phyloP scores from a whole-genome alignment of 192 early-diverging fungal genomes.

The Bifiguratus adelaidae region DNA sequence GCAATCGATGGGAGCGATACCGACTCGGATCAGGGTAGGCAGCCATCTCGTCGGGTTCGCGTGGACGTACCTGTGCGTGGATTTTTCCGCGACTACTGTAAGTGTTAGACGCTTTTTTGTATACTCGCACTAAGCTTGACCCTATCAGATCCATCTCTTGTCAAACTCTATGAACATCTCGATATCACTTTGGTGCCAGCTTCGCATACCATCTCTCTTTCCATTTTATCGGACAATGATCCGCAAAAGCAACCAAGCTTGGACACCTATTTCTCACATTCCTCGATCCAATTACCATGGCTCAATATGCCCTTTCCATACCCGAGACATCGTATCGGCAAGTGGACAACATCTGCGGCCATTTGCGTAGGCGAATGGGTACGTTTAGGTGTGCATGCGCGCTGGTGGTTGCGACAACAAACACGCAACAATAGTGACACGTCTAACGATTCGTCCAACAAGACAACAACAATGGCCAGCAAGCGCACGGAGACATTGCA shows the following conservation, averaged over 20 bases:
- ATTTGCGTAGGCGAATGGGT: neutral
- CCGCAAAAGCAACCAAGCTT: neutral
- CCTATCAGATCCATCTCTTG: neutral
- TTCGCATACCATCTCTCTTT: neutral
- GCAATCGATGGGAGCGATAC: neutral
- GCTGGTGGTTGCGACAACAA: no score
- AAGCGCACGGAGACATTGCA: no score
- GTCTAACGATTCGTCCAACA: no score
- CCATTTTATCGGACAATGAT: neutral
- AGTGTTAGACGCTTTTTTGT: neutral
- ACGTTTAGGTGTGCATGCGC: neutral
- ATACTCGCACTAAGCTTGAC: neutral
- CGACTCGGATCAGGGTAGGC: no score
- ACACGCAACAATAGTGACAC: no score
- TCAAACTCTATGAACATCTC: neutral
- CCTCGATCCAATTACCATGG: neutral
- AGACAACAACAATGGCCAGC: no score
- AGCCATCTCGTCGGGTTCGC: neutral
- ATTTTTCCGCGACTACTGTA: neutral
- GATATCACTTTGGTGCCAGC: neutral
- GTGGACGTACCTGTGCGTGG: neutral
- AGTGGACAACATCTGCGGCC: neutral
- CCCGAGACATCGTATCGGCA: neutral
- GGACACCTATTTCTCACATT: neutral
- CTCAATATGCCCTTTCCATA: neutral